Conservation (phyloP, 2,329 filamentous ascomycete genomes). For the Arthroderma sp. region DNA sequence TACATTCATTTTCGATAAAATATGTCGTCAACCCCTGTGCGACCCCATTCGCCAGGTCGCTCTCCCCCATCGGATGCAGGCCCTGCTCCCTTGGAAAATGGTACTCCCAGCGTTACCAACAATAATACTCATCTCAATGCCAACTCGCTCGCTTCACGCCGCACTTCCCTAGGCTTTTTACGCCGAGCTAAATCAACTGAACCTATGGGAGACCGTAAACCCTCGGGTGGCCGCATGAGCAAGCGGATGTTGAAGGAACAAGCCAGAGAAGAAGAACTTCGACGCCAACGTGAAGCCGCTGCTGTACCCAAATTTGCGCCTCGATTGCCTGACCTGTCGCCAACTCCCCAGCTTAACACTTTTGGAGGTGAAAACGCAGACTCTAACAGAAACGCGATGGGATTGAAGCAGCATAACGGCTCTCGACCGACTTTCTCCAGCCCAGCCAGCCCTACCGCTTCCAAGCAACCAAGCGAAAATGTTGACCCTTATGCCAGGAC, state of each 20-base stretch:
- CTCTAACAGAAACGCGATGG: conserved; percentile 45
- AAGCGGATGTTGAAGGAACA: conserved; percentile 28
- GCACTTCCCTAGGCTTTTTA: conserved; percentile 45
- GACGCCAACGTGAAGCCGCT: conserved; percentile 43
- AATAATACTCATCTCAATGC: conserved; percentile 12
- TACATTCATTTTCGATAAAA: no score
- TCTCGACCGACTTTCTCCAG: conserved; percentile 14
- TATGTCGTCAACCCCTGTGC: conserved; percentile 3
- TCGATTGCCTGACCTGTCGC: conserved; percentile 36
- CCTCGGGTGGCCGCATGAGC: conserved; percentile 19
- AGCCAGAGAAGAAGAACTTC: conserved; percentile 37
- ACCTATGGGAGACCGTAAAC: conserved; percentile 41
- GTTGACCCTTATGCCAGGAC: conserved; percentile 68
- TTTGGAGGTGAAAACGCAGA: conserved; percentile 55
- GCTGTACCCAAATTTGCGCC: conserved; percentile 47
- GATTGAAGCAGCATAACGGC: conserved; percentile 20
- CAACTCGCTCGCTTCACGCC: conserved; percentile 22
- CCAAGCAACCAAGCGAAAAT: conserved; percentile 34
- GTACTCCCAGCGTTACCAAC: conserved; percentile 18
- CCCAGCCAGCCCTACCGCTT: conserved; percentile 9
- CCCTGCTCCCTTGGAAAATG: conserved; percentile 4
- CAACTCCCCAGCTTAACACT: conserved; percentile 37
- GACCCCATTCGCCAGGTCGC: conserved; percentile 3
- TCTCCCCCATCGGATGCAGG: conserved; percentile 6
- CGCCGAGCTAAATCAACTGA: conserved; percentile 57